These are phyloP conservation scores for Vavraia culicis DNA, from an alignment of 371 early-diverging fungal genomes.

Conservation along the genomic window DNA sequence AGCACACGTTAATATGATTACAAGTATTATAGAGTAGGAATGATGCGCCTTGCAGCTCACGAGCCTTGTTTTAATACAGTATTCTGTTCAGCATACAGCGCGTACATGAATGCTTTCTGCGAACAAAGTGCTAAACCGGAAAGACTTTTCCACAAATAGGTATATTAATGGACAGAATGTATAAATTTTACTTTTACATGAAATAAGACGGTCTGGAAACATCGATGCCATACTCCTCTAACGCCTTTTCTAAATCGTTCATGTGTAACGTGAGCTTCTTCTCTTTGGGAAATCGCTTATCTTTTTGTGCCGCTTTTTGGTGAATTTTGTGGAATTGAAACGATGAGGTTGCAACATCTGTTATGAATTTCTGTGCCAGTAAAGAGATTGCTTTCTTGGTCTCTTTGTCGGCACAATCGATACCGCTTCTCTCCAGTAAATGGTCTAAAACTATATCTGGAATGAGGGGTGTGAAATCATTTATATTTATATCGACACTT, in stretches of 20 bases:
- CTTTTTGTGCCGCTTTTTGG: conserved; percentile 42
- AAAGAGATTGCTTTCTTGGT: conserved; percentile 42
- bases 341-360: conserved; percentile 39
- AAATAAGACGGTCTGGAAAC: conserved; percentile 41
- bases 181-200: conserved; percentile 26
- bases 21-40: no score
- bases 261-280: conserved; percentile 42
- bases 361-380: conserved; percentile 42
- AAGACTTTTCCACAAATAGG: no score
- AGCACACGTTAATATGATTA: no score
- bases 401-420: conserved; percentile 52
- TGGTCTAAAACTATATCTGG: conserved; percentile 88
- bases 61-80: no score
- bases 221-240: conserved; percentile 42
- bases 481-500: no score
- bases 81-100: no score
- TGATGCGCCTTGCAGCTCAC: no score
- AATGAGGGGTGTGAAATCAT: conserved; percentile 45
- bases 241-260: conserved; percentile 42
- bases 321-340: conserved; percentile 44
- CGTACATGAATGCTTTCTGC: no score
- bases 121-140: no score
- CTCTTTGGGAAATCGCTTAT: conserved; percentile 42
- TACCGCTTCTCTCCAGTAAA: conserved; percentile 67
- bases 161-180: no score